Evolutionary conservation across 2,329 filamentous ascomycete species (phyloP), one percentile per base, ranked within the genome.

Genomic region (Lachnellula hyalina): DNA sequence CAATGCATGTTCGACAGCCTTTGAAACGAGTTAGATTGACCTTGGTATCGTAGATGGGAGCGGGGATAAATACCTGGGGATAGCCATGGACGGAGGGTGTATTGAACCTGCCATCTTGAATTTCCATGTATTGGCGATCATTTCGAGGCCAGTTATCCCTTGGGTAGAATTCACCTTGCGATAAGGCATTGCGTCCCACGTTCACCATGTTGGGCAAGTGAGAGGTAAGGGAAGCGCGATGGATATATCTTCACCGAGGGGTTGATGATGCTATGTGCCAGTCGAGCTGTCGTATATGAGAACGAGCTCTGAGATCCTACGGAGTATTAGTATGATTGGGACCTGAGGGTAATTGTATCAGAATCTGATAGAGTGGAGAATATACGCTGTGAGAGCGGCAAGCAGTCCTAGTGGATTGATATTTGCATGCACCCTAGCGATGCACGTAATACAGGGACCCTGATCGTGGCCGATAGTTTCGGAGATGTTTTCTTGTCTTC

Each of bases 271-370:
- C 53, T 57, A 51, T 61, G 58, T 64, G 59, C 53, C 61, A 68
- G 61, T 58, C 65, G 67, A 68, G 67, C 63, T 67, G 60, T 68
- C 67, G 65, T 66, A 67, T 65, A 25, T 64, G 60, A 62, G 60
- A 57, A 60, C 49, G 59, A 59, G 57, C 55, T 61, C 51, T 56
- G 53, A 41, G 25, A 48, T 48, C 44, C 51, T 52, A 47, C 47
- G 54, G 53, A 56, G 48, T 53, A 57, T 52, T 48, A 58, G 55
- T 59, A 56, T 53, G 60, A 53, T 52, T 55, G 52, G 54, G 54
- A 55, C 56, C 49, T 45, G 53, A 50, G 51, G 57, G 52, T 62
- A 65, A 57, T 59, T 60, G 58, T 62, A 67, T 65, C 59, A 61
- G 56, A 56, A 58, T 48, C 53, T 50, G 47, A 55, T 12, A 15